Evolutionary conservation across 768 basidiomycete species (phyloP), one percentile per base, ranked within the genome.

Genomic region (Tricholomella constricta): DNA sequence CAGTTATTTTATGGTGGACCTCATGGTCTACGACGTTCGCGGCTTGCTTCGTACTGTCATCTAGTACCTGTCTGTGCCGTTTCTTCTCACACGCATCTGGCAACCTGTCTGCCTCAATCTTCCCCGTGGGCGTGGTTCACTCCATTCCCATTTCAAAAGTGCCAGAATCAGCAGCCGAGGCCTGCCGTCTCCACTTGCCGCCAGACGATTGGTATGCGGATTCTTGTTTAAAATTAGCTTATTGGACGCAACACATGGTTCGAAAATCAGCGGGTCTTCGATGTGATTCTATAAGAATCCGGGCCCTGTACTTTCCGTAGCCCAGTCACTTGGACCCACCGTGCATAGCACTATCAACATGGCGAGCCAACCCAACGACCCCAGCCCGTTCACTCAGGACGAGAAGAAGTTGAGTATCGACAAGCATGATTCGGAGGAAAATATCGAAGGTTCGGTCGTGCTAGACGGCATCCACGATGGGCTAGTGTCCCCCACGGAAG

Each of bases 401-500:
- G 41, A 51, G 73, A 51, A 84, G 65, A 62, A 86, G 82, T 4
- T 84, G 84, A 42, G 86, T 27, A 49, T 42, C 23, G 54, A 55
- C n/a, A 48, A 48, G 22, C 26, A 12, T 1, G 42, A n/a, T 12
- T 51, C 45, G 20, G 25, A 17, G 8, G 52, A 58, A n/a, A 27
- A 49, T 14, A 17, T 23, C 19, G 32, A 31, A 7, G 20, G 14
- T n/a, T 19, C 55, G 15, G 52, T 62, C 35, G 56, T 54, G n/a
- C 50, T 47, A 14, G 63, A 69, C 40, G 62, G 58, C 12, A 67
- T 75, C 45, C 73, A 78, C 52, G 81, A 82, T 41, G 83, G 80
- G 19, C 72, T 87, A 48, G 78, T 78, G 58, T 83, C 85, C 60
- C 87, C 87, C 2, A 83, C 83, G 0, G 80, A 80, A 22, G 80